Evolutionary conservation across 2,329 filamentous ascomycete genomes (phyloP).

Genomic region (Aspergillus transmontanensis): DNA sequence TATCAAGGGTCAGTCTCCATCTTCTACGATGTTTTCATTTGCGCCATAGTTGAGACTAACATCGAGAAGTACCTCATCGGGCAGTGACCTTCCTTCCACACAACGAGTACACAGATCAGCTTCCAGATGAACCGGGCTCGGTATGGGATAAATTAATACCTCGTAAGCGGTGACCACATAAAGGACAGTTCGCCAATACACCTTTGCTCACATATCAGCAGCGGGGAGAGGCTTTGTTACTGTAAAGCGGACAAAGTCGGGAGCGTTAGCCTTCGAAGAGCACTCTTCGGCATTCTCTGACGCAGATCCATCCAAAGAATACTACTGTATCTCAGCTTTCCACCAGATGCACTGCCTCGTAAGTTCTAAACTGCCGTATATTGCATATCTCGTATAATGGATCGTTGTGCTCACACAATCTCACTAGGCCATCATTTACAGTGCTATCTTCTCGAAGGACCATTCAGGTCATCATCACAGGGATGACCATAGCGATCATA

Average conservation of each 20-base stretch:
- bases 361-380: background rate
- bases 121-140: background rate
- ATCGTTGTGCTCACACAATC: background rate
- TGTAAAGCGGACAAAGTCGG: background rate
- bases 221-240: background rate
- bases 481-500: background rate
- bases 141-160: background rate
- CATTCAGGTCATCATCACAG: background rate
- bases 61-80: background rate
- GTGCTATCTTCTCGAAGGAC: background rate
- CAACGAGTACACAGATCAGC: background rate
- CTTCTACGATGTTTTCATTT: background rate
- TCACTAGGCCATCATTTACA: background rate
- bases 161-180: background rate
- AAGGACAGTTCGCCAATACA: too few relatives aligned
- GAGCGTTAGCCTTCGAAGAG: background rate
- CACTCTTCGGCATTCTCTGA: background rate
- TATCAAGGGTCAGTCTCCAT: background rate
- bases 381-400: background rate
- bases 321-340: background rate
- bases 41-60: background rate
- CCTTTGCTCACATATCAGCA: background rate
- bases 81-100: background rate
- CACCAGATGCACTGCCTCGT: background rate
- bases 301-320: background rate